Evolutionary conservation across 1,139 yeast genomes (phyloP), one percentile per base, ranked within the genome.

Genomic region (Suhomyces kunorum): DNA sequence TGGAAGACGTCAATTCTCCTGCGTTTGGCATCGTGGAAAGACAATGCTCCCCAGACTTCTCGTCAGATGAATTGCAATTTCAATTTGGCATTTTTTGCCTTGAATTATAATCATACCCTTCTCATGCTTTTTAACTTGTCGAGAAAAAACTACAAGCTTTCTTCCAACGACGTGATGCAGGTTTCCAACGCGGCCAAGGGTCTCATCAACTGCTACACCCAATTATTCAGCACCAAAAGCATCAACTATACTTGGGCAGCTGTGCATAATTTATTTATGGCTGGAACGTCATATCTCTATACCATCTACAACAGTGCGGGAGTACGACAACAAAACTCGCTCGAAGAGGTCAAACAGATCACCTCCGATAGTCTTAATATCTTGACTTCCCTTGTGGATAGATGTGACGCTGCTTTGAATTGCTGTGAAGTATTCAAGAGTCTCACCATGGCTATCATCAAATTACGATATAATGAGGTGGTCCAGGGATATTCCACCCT

Each of bases 211-310:
- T 75, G 81, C 31, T 89, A 87, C 58, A 66, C 75, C 34, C 77
- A 74, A 37, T 64, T 88, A 31, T 77, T 77, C 48, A 61, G 66
- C 15, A 72, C 72, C 24, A 78, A 78, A 50, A 71, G 78, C 34
- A 74, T 88, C 46, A 88, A 88, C 58, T 89, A 86, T 61, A 87
- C 96, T 0, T 89, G 96, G 96, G 92, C 90, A 1, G 95, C 95
- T 0, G 92, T 88, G 2, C 95, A 88, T 58, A 88, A 87, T 58
- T 66, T 87, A 40, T 87, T 87, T 56, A 83, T 86, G 84, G 92
- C 96, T 0, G 95, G 95, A 1, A 84, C 92, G 15, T 84, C 95
- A 2, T 87, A 81, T 52, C 68, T 88, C 32, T 88, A 85, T 56
- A 76, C 90, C 1, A 70, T 87, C 11, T 87, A 85, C 56, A 85